Base-by-base conservation (phyloP, 306 rosid species). In the Vachellia collinsii region DNA sequence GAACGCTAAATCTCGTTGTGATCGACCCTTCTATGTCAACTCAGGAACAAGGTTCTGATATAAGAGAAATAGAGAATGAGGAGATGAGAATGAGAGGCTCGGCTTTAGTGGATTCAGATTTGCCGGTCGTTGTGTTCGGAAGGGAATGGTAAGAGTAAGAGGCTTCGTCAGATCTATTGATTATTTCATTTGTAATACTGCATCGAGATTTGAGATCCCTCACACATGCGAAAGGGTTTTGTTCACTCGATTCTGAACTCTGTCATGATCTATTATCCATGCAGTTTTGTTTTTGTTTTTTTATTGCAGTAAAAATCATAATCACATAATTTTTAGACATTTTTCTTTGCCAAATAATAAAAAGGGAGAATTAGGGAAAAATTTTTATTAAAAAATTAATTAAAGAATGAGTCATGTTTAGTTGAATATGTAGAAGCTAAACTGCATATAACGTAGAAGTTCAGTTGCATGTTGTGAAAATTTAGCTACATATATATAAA, bases 31-130 rank as follows among this genome's bases (percentile, higher is more conserved):
- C 23, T 61, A 17, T 81, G 59, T 68, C 10, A 23, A 47, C 42
- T n/a, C 74, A 50, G 79, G 70, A 82, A 71, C 79, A 71, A 70
- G 58, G 75, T 70, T 77, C 14, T 77, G 78, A 70, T 82, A 50
- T 82, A 62, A 44, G 36, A 69, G n/a, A n/a, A n/a, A n/a, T n/a
- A n/a, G n/a, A n/a, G 44, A 77, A 44, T 12, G 65, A 25, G 29
- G 61, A 48, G 42, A 42, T 36, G 58, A 19, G 66, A 23, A 42
- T 36, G 58, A 19, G 66, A 23, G 63, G 72, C 46, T 20, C 29
- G 3, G 29, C 43, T 78, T 83, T 65, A 22, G 43, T 41, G 46
- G 76, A 50, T 77, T 38, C 72, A 59, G 53, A 77, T n/a, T 71
- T 50, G 39, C 53, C 51, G 3, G 10, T 41, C 70, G 3, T 43